Base-by-base conservation (phyloP, 176 grass and related monocot species). In the Themeda triandra region DNA sequence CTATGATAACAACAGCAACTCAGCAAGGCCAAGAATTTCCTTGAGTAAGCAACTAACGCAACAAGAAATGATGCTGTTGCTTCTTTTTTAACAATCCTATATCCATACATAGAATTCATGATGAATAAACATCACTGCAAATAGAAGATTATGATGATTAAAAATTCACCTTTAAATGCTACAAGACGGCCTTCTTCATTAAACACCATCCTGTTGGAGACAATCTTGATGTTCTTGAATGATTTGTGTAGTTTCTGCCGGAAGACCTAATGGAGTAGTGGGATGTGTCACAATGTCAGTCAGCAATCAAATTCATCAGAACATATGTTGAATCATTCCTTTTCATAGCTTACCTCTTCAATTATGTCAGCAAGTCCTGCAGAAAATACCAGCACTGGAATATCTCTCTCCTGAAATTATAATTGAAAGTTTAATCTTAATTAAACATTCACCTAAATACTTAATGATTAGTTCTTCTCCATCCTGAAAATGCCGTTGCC, bases 361-460 rank as follows among this genome's bases (percentile, higher is more conserved):
- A 98, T 98, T 58, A 95, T 93, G 80, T 95, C 93, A 77, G 93
- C 93, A 73, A 98, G 96, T 75, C 96, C 96, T 86, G 96, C 96
- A 82, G 96, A 98, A 95, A 98, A 98, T 71, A 98, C 79, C 33
- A 98, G 32, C 21, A 95, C 80, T 80, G 96, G 92, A 71, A 98
- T 90, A 68, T 87, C 96, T 90, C 78, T 90, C 84, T 88, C 89
- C 96, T 98, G 85, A 87, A 86, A 66, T 80, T 74, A 75, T 15
- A 86, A 54, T 82, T 77, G 40, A 59, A 37, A 88, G 58, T 25
- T 39, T 18, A 35, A 40, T 25, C 35, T 39, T 23, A 29, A 40
- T 89, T 60, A 82, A 13, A 72, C 33, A 80, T 30, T 66, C 19
- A 42, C 10, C 23, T n/a, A 25, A 86, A 60, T 13, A 60, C 56